A percentile compares a stretch with the other conserved stretches of the same genome.
Evolutionary conservation across 345 rosid genomes (phyloP).

Genomic region (Eucalyptus brandiana): DNA sequence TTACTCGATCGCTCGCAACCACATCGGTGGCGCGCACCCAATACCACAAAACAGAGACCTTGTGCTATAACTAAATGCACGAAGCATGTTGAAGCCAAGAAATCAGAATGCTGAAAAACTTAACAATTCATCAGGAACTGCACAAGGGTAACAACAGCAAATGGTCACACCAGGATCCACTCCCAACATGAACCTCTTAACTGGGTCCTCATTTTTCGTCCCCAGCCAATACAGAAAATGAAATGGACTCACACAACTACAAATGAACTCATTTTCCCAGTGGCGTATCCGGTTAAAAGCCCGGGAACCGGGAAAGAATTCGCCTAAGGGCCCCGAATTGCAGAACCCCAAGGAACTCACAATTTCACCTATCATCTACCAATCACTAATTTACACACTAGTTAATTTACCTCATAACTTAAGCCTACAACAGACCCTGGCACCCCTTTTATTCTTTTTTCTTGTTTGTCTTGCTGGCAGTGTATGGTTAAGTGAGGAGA

Average conservation of each 20-base stretch:
- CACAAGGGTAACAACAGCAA: background rate
- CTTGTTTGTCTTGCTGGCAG: background rate
- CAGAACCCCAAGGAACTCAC: constrained; percentile 26
- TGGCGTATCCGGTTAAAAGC: constrained; percentile 25
- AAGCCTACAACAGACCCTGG: background rate
- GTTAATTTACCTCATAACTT: constrained; percentile 6
- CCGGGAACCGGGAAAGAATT: constrained; percentile 10
- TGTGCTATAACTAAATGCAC: background rate
- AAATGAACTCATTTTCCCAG: constrained; percentile 4
- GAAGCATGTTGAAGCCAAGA: background rate
- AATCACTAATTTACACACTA: constrained; percentile 5
- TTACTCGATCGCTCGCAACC: background rate
- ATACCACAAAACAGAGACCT: background rate
- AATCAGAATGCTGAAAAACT: background rate
- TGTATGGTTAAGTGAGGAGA: background rate
- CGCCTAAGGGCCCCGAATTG: constrained; percentile 13
- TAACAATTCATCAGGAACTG: background rate
- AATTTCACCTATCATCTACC: constrained; percentile 13
- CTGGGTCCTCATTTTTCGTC: background rate
- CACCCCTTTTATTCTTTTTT: background rate
- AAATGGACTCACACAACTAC: constrained; percentile 9
- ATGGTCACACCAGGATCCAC: constrained; percentile 27
- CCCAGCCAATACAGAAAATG: background rate
- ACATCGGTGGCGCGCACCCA: background rate
- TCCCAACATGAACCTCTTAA: constrained; percentile 31